phyloP scores from a whole-genome alignment of 257 asterid species.

The Forsythia viridissima region DNA sequence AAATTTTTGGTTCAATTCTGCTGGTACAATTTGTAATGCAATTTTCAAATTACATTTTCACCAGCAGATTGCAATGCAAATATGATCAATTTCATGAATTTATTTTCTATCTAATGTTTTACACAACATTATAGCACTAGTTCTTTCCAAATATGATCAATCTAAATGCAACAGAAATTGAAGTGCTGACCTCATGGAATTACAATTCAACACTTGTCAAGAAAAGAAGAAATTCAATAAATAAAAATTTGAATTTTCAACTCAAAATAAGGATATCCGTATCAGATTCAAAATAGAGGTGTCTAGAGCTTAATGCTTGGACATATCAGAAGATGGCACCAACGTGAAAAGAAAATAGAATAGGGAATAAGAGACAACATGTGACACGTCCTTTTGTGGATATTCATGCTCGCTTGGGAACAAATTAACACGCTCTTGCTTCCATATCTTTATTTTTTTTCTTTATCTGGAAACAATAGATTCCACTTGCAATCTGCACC shows the following conservation, averaged over 20 bases:
- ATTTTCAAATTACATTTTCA: too few relatives aligned
- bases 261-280: neutral
- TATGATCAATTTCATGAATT: too few relatives aligned
- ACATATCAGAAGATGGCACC: slow-evolving; percentile 8
- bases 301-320: neutral
- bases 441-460: neutral
- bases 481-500: neutral
- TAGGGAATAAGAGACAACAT: neutral
- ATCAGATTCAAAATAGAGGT: neutral
- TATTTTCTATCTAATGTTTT: neutral
- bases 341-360: neutral
- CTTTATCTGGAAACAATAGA: neutral
- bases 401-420: neutral
- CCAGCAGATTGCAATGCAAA: too few relatives aligned
- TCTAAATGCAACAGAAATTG: neutral
- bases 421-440: neutral
- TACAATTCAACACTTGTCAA: neutral
- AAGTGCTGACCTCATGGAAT: neutral
- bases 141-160: too few relatives aligned
- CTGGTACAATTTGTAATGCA: too few relatives aligned
- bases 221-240: neutral
- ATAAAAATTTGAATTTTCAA: neutral
- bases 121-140: neutral
- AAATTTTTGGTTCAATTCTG: too few relatives aligned
- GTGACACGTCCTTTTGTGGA: neutral